Base-by-base conservation (phyloP, 345 rosid genomes). In the Sonneratia caseolaris region DNA sequence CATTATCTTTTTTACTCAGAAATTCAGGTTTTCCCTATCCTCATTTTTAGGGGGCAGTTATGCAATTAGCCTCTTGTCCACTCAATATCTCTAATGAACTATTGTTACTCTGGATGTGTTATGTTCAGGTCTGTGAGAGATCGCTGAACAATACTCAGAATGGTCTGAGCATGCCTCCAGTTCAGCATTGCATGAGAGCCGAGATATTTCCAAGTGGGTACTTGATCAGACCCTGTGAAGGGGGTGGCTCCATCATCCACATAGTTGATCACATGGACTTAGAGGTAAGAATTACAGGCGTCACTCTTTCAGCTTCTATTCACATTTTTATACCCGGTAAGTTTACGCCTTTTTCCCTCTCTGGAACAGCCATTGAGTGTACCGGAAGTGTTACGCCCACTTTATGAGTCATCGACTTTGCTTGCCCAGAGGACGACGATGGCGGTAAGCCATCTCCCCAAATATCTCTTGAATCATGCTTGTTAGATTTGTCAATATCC, bases 351-450 rank as follows among this genome's bases (percentile, higher is more conserved):
- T 71, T 74, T 24, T 37, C 32, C 65, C 47, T 49, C 13, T 22
- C 6, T 62, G 38, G 19, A 27, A 79, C 53, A 95, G 99, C 97
- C 99, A 32, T 87, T 92, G 97, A 90, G 97, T 64, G 97, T 92
- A 68, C 97, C 99, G 27, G 99, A 95, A 86, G 99, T 95, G 69
- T 79, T 95, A 76, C 97, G 99, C 45, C 97, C 99, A 1, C 90
- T 95, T 56, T 95, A 95, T 55, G 97, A 95, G 77, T 95, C 99
- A 24, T 90, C 99, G 64, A 83, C 93, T 21, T 83, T 89, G 76
- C 97, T 95, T 71, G 97, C 99, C 61, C 99, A 92, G 81, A 89
- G 84, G 86, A 90, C 96, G 64, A 95, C 99, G 27, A 84, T 95
- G 96, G 96, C 97, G 6, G 98, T 91, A 84, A 84, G 92, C 70